These are phyloP conservation scores for Eucalyptus paniculata DNA, from an alignment of 345 rosid genomes.

Conservation along the genomic window DNA sequence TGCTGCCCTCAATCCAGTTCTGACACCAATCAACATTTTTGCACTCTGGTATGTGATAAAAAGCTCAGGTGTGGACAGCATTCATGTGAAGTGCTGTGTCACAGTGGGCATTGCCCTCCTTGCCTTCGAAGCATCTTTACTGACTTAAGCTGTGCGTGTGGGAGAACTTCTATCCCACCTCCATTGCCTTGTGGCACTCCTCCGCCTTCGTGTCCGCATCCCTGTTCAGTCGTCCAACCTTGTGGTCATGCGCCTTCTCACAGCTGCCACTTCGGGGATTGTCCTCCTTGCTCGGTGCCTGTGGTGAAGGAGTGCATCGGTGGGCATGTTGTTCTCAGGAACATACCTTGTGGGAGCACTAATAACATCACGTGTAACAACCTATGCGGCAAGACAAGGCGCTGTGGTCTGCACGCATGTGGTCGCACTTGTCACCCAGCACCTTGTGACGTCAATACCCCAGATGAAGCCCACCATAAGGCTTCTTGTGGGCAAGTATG, in stretches of 20 bases:
- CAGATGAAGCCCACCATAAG: constrained; percentile 24
- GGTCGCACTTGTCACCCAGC: constrained; percentile 67
- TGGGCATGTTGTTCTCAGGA: constrained; percentile 87
- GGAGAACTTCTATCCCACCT: constrained; percentile 88
- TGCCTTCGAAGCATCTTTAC: constrained; percentile 83
- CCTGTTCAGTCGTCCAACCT: constrained; percentile 59
- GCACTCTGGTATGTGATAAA: constrained; percentile 83
- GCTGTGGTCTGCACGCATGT: constrained; percentile 91
- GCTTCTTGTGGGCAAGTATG: constrained; percentile 88
- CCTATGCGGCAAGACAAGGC: constrained; percentile 81
- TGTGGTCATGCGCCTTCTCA: constrained; percentile 91
- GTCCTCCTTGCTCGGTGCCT: constrained; percentile 90
- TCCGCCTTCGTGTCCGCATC: constrained; percentile 68
- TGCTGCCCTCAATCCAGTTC: constrained; percentile 77
- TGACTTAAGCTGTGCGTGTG: constrained; percentile 91
- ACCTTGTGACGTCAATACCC: constrained; percentile 44
- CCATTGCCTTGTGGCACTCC: constrained; percentile 94
- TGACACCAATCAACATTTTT: constrained; percentile 72
- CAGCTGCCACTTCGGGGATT: constrained; percentile 91
- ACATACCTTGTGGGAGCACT: constrained; percentile 77
- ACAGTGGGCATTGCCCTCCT: constrained; percentile 93
- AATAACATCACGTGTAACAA: constrained; percentile 81
- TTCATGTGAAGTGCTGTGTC: constrained; percentile 75
- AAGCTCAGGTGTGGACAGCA: constrained; percentile 88
- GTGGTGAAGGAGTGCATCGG: constrained; percentile 85